Conservation (phyloP, 108 stramenopile genomes). For the Phaeodactylum tricornutum region DNA sequence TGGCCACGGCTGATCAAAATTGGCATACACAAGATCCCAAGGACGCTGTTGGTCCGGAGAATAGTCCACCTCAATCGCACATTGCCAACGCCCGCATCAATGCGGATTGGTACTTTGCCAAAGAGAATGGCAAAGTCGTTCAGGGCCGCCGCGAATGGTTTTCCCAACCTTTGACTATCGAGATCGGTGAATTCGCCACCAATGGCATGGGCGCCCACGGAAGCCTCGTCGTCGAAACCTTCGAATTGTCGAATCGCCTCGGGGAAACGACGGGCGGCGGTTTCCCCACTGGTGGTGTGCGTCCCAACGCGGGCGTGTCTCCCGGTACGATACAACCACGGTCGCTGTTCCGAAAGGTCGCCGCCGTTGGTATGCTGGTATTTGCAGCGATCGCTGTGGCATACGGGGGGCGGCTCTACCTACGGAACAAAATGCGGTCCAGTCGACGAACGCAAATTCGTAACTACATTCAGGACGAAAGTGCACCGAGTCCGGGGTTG, state of each 20-base stretch:
- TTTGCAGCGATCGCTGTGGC: too few species aligned
- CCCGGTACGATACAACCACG: too few species aligned
- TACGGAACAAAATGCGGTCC: too few species aligned
- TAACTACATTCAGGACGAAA: neutral
- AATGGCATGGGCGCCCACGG: too few species aligned
- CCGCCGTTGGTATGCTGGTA: too few species aligned
- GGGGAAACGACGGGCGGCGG: too few species aligned
- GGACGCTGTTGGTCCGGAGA: conserved; percentile 10
- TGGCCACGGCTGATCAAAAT: conserved; percentile 54
- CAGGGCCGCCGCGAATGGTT: conserved; percentile 77
- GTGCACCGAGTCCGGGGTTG: neutral
- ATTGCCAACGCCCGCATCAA: conserved; percentile 88
- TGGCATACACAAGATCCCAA: conserved; percentile 25
- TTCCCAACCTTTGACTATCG: conserved; percentile 56
- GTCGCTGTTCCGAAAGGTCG: too few species aligned
- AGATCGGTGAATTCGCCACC: conserved; percentile 36
- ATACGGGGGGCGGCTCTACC: too few species aligned
- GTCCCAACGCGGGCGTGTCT: too few species aligned
- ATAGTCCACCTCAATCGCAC: conserved; percentile 85
- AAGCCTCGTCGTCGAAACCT: conserved; percentile 13
- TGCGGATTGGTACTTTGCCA: conserved; percentile 60
- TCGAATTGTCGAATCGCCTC: conserved; percentile 24
- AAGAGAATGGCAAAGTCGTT: conserved; percentile 45
- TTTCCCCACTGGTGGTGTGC: too few species aligned
- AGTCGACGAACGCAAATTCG: neutral